Evolutionary conservation across 305 asterid species (phyloP).

Genomic region (Solanum aculeatissimum): DNA sequence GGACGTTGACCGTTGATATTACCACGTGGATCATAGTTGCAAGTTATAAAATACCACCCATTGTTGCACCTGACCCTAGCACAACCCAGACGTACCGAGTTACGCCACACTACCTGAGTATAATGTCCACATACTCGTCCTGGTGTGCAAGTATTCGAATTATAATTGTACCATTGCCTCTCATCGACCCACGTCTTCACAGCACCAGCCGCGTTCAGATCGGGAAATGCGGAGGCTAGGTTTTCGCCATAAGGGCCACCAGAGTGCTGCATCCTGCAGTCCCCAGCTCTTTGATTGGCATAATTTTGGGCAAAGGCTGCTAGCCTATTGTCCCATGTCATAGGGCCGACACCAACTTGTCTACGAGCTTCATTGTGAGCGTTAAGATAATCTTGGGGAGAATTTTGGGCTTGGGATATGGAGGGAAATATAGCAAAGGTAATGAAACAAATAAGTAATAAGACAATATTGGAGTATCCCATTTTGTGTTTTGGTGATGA

Average conservation of each 20-base stretch:
- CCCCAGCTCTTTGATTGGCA: not conserved
- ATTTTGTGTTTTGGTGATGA: not conserved
- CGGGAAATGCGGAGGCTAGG: constrained; percentile 24
- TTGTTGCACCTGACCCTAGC: constrained; percentile 4
- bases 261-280: constrained; percentile 2
- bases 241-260: constrained; percentile 30
- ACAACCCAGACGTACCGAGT: constrained; percentile 15
- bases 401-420: not conserved
- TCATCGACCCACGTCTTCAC: constrained; percentile 37
- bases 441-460: not conserved
- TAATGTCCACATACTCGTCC: constrained; percentile 19
- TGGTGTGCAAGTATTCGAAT: constrained; percentile 17
- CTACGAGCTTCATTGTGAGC: constrained; percentile 18
- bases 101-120: constrained; percentile 21
- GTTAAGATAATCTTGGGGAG: not conserved
- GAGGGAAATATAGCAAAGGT: not conserved
- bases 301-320: constrained; percentile 17
- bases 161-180: constrained; percentile 4
- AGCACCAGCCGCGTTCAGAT: constrained; percentile 20
- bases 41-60: constrained; percentile 1
- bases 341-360: not conserved
- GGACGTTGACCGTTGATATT: constrained; percentile 16
- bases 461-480: not conserved
- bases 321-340: constrained; percentile 10
- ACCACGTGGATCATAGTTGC: constrained; percentile 21